These are phyloP conservation scores for Trichosporon sp. DNA, from an alignment of 1,284 basidiomycete species.

Conservation along the genomic window DNA sequence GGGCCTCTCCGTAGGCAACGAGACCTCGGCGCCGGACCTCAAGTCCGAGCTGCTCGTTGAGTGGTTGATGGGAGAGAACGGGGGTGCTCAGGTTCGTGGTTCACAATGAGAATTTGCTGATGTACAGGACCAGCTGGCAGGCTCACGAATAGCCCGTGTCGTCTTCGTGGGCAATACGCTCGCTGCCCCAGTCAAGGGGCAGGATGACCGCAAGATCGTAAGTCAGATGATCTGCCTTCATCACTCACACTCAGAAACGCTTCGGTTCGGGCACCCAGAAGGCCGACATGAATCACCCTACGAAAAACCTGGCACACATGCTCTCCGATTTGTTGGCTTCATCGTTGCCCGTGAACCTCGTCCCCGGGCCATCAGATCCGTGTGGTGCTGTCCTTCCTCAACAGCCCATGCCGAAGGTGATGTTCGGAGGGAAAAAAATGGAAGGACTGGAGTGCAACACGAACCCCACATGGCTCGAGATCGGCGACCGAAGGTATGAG, in stretches of 20 bases:
- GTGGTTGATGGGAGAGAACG: conserved; percentile 78
- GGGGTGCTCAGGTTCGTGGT: conserved; percentile 55
- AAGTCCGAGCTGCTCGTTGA: conserved; percentile 76
- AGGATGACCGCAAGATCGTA: conserved; percentile 55
- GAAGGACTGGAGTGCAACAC: conserved; percentile 69
- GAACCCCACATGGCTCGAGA: conserved; percentile 80
- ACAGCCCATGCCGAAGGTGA: conserved; percentile 82
- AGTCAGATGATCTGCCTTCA: conserved; percentile 36
- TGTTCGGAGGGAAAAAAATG: conserved; percentile 69
- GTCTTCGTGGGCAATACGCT: conserved; percentile 84
- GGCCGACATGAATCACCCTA: conserved; percentile 66
- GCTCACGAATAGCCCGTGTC: conserved; percentile 68
- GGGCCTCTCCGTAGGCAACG: conserved; percentile 64
- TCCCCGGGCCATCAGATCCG: conserved; percentile 83
- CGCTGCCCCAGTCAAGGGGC: conserved; percentile 52
- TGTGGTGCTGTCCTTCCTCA: conserved; percentile 85
- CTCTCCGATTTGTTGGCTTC: conserved; percentile 64
- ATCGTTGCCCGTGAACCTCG: conserved; percentile 69
- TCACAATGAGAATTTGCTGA: not conserved
- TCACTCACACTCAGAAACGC: conserved; percentile 45
- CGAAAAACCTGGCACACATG: conserved; percentile 62
- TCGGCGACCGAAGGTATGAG: conserved; percentile 48
- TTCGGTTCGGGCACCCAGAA: conserved; percentile 34
- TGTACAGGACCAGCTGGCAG: conserved; percentile 56
- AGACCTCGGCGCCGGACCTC: conserved; percentile 59